These are phyloP conservation scores for Terfezia boudieri DNA, from an alignment of 495 filamentous ascomycete genomes.

Conservation along the genomic window DNA sequence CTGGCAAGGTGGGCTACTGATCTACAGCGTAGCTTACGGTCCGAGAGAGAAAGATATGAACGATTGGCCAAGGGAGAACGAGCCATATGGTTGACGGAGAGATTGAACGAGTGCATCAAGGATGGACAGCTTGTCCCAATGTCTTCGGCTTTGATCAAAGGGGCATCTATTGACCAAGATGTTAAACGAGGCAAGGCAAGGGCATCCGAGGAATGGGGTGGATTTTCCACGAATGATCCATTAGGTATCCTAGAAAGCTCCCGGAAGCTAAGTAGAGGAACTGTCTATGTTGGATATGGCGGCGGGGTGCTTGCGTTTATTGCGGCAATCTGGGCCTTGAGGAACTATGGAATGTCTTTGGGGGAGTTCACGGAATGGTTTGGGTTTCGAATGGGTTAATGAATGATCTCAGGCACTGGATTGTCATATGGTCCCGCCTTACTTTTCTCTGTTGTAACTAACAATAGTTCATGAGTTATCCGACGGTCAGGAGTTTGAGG, in stretches of 20 bases:
- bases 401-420: too few relatives aligned
- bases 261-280: not conserved
- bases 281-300: not conserved
- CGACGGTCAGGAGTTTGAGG: too few relatives aligned
- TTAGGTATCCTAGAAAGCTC: not conserved
- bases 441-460: too few relatives aligned
- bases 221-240: not conserved
- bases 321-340: not conserved
- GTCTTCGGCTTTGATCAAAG: conserved; percentile 3
- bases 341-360: not conserved
- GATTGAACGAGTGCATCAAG: conserved; percentile 47
- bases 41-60: conserved; percentile 60
- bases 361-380: not conserved
- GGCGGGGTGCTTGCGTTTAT: not conserved
- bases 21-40: conserved; percentile 58
- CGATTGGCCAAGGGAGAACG: conserved; percentile 46
- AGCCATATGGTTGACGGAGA: conserved; percentile 57
- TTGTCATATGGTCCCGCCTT: too few relatives aligned
- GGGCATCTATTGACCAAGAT: not conserved
- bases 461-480: too few relatives aligned
- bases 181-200: not conserved
- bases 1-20: conserved; percentile 80
- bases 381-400: not conserved
- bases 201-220: not conserved
- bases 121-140: conserved; percentile 43